Evolutionary conservation across 306 rosid genomes (phyloP), one percentile per base, ranked within the genome.

Genomic region (Gynostemma pentaphyllum): DNA sequence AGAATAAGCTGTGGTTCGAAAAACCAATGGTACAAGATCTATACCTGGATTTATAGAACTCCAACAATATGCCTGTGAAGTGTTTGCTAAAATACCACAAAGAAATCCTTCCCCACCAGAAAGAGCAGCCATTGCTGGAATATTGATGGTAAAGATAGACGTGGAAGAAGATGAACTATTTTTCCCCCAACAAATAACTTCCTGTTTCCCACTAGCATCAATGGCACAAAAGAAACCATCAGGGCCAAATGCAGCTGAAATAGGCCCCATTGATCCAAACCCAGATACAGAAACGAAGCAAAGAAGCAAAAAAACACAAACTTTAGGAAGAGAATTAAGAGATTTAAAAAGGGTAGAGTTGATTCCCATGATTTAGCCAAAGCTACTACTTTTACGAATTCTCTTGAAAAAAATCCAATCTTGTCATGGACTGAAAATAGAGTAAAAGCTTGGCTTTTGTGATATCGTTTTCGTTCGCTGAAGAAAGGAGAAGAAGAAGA

Each of bases 261-360:
- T 86, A 5, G 99, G 85, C 5, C 94, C 96, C 96, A 88, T 88
- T 32, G 85, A 76, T 29, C 96, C 95, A 18, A 92, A 92, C 22
- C 84, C 88, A 50, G 73, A 63, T 19, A 80, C 73, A 13, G 37
- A 14, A 60, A 10, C 66, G 64, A 26, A 72, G 55, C 29, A 74
- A 0, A 89, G 22, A 48, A 60, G 4, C 3, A 82, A 32, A 0
- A 78, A 72, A 49, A 79, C 65, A 9, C 51, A 72, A 27, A 77
- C 46, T 26, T 56, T 0, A 22, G 69, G 39, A 19, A 56, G 13
- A 42, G 46, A 60, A 13, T 11, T 59, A 68, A 61, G 69, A 18
- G 76, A 57, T 70, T 56, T 40, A 42, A 32, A 57, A 72, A 70
- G 45, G 64, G 72, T 37, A 16, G 1, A 19, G 30, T 60, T 76